Evolutionary conservation across 169 alveolate genomes (phyloP).

Genomic region (Miamiensis avidus): DNA sequence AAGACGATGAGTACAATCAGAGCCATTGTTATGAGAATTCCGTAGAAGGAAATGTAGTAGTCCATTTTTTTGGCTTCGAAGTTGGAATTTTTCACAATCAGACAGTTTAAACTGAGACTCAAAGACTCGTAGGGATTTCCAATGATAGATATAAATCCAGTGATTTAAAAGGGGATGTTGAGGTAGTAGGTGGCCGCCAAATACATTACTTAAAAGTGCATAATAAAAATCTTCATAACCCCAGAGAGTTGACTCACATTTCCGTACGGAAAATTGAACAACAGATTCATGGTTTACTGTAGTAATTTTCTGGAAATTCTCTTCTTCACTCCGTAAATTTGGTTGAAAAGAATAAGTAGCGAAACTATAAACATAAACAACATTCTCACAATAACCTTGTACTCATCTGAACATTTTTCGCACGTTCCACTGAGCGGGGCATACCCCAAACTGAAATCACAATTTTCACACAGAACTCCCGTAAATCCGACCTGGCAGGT

Average conservation of each 20-base stretch:
- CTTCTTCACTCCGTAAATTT: neutral
- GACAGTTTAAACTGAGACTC: too few species aligned
- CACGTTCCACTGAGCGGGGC: neutral
- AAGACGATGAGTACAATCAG: too few species aligned
- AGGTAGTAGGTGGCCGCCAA: neutral
- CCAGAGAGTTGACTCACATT: neutral
- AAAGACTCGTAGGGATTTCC: too few species aligned
- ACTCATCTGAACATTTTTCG: neutral
- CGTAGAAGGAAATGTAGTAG: too few species aligned
- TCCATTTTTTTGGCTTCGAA: too few species aligned
- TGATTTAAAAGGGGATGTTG: too few species aligned
- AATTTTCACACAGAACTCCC: neutral
- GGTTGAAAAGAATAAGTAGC: neutral
- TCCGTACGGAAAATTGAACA: neutral
- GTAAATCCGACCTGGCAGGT: neutral
- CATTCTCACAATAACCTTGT: too few species aligned
- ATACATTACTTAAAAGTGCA: neutral
- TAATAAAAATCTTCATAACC: neutral
- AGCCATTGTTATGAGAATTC: too few species aligned
- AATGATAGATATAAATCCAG: too few species aligned
- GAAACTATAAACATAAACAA: neutral
- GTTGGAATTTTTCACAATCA: too few species aligned
- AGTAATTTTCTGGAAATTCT: neutral
- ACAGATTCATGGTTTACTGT: too few species aligned
- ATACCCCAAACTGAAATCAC: neutral